Evolutionary conservation across 148 eudicot genomes (phyloP).

Genomic region (Rhododendron vialii): DNA sequence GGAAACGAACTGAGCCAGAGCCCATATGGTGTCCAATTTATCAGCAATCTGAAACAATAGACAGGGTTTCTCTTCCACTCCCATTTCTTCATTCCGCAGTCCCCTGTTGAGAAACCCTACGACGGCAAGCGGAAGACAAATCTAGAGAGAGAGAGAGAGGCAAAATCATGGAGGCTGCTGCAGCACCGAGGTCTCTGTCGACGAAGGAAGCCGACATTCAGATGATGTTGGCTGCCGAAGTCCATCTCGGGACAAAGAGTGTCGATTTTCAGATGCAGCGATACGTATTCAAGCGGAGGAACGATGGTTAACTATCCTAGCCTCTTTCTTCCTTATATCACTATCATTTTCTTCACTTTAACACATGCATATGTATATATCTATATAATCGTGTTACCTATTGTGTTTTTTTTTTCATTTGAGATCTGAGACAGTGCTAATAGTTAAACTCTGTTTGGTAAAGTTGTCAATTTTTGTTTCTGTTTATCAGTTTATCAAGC

Average conservation of each 20-base stretch:
- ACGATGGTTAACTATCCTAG: background rate
- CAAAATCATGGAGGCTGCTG: background rate
- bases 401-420: background rate
- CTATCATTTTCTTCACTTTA: background rate
- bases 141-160: background rate
- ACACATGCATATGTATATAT: background rate
- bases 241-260: slow-evolving; percentile 4
- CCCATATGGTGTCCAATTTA: no score
- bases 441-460: background rate
- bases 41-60: no score
- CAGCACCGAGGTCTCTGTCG: background rate
- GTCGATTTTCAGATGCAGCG: slow-evolving; percentile 8
- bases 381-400: background rate
- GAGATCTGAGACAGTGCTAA: background rate
- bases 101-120: background rate
- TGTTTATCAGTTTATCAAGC: background rate
- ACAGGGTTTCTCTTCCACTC: background rate
- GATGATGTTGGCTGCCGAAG: slow-evolving; percentile 13
- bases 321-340: background rate
- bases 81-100: background rate
- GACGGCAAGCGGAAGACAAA: background rate
- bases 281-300: slow-evolving; percentile 4
- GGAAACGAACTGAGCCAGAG: no score
- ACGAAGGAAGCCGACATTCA: slow-evolving; percentile 7
- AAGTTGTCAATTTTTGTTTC: background rate